Base-by-base conservation (phyloP, 2,329 filamentous ascomycete species). In the Nannizziopsis arthrosporioides region DNA sequence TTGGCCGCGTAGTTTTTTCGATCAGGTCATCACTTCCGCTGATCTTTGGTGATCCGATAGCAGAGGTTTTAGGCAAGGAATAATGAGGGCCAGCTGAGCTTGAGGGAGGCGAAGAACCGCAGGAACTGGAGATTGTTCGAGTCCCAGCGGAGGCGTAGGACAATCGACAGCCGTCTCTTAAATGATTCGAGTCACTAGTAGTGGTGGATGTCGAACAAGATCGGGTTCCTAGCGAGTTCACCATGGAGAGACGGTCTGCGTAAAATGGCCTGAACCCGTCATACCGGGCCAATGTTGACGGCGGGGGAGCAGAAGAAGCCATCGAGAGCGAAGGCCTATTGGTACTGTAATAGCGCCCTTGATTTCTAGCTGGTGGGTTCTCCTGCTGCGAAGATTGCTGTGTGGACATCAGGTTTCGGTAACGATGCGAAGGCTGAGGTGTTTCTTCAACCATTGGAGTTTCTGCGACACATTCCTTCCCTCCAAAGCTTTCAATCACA, bases 401-500 rank as follows among this genome's bases (percentile, higher is more conserved):
- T 39, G 36, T 41, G 2, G 38, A 19, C 37, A 38, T 36, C 37
- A 47, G 36, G 45, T 39, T 45, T 14, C 43, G 52, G 34, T 47
- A 47, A 19, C 47, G 52, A 37, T 51, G 51, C n/a, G 50, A 34
- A 37, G 38, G 35, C 17, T 44, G 48, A 14, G 39, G 32, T 6
- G 42, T 14, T 14, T 49, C 48, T 12, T 50, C 40, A 2, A 19
- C 17, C 15, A 44, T 19, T 2, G 53, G 51, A 15, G 49, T 48
- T 63, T 71, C 69, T 3, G 63, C 60, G 2, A 63, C 58, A 53
- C 68, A 68, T 49, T 68, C 66, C 46, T 65, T 67, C 1, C 70
- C 70, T n/a, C 70, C 69, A 2, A 69, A 59, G 14, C 61, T 55
- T 48, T 72, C 68, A 32, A 73, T 72, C 55, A 69, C 65, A 32